Evolutionary conservation across 1,284 basidiomycete genomes (phyloP), one percentile per base, ranked within the genome.

Genomic region (Ganoderma resinaceum): DNA sequence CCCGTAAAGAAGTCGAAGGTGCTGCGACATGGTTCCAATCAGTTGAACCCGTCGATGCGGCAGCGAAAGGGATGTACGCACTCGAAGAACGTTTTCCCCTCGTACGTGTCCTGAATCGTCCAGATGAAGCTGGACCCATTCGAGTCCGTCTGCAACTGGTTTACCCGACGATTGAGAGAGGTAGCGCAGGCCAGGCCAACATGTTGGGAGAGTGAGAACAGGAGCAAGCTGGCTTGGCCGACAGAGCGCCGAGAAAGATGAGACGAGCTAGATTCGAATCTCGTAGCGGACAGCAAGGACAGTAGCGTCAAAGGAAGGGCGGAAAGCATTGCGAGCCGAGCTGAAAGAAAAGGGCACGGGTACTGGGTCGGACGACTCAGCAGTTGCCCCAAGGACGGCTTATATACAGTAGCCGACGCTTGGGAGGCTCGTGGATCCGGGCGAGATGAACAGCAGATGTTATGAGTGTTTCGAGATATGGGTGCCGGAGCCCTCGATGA

Each of bases 1-100:
- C 81, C 86, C 8, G 81, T 87, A 75, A 85, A 92, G 77, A 92
- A 93, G 40, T 80, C 73, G 71, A 86, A 92, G 37, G 81, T 80
- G 66, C 90, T 91, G 74, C 23, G 31, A 29, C 37, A 23, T 61
- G 2, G 37, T 43, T 46, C 61, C 49, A n/a, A 52, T 67, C 33
- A 64, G 63, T 68, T 16, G 18, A 59, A 38, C 31, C 61, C 61
- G 58, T 43, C 5, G 23, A 8, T 11, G 35, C 3, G 20, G 9
- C 12, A 33, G 31, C 8, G 31, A 20, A 18, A 31, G 33, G 20
- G 26, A 35, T 12, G 23, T 11, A 78, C 80, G 65, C 67, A 82
- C 81, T 82, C 76, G 61, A 82, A 82, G 72, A 82, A 82, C 23
- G 77, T 78, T 18, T 75, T 53, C 37, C 77, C 73, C 62, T 73